phyloP scores from a whole-genome alignment of 2,329 filamentous ascomycete species.

The Aspergillus nomiae region DNA sequence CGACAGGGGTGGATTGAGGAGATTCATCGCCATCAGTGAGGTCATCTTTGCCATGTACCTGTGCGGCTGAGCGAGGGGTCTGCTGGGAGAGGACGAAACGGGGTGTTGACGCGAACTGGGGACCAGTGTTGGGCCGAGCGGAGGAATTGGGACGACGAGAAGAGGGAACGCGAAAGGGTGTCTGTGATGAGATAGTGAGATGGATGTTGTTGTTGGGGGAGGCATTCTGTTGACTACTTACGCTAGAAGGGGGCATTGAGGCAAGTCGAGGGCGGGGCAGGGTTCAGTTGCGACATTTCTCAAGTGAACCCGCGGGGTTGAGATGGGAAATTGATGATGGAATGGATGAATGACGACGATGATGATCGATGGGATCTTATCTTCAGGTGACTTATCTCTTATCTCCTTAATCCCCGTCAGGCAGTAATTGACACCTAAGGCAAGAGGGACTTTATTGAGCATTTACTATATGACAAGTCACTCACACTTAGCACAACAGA shows the following conservation, averaged over 20 bases:
- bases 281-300: background rate
- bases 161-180: constrained; percentile 30
- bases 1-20: constrained; percentile 16
- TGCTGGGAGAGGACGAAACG: constrained; percentile 35
- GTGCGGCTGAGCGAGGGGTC: constrained; percentile 10
- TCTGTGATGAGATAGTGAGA: constrained; percentile 14
- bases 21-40: constrained; percentile 24
- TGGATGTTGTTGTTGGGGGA: background rate
- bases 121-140: constrained; percentile 27
- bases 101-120: constrained; percentile 37
- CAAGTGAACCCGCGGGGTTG: background rate
- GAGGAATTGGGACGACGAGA: constrained; percentile 16
- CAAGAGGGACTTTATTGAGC: background rate
- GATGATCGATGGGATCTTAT: background rate
- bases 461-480: background rate
- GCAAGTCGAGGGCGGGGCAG: background rate
- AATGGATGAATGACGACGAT: background rate
- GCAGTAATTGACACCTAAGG: background rate
- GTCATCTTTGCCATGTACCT: constrained; percentile 14
- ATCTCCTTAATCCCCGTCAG: background rate
- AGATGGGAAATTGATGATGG: background rate
- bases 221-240: constrained; percentile 1
- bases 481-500: background rate
- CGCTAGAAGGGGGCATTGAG: constrained; percentile 20
- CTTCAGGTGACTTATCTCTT: background rate